A percentile compares a stretch with the other conserved stretches of the same genome.
phyloP scores from a whole-genome alignment of 2,329 filamentous ascomycete species.

The Amauroascus verrucosus region DNA sequence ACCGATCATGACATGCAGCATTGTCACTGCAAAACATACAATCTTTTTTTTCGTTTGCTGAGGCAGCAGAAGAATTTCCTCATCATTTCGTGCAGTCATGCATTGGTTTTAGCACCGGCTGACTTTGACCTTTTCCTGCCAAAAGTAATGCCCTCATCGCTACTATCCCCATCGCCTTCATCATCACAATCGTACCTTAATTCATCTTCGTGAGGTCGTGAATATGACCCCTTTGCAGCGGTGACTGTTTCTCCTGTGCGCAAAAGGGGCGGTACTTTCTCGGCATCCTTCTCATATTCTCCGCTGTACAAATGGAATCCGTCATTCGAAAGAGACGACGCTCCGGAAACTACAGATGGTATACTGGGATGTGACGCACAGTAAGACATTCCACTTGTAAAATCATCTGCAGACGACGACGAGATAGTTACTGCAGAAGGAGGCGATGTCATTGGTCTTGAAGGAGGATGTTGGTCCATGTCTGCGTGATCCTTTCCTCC shows the following conservation, averaged over 20 bases:
- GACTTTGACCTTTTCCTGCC: slow-evolving; percentile 20
- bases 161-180: slow-evolving; percentile 33
- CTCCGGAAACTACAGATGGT: slow-evolving; percentile 37
- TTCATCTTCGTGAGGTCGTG: slow-evolving; percentile 29
- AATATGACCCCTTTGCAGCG: slow-evolving; percentile 13
- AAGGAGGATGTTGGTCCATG: not conserved
- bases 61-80: not conserved
- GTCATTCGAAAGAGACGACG: slow-evolving; percentile 38
- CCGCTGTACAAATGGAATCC: slow-evolving; percentile 21
- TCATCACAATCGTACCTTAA: slow-evolving; percentile 34
- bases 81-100: slow-evolving; percentile 1
- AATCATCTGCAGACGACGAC: slow-evolving; percentile 38
- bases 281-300: slow-evolving; percentile 24
- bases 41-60: not conserved
- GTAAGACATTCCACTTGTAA: slow-evolving; percentile 39
- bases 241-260: slow-evolving; percentile 37
- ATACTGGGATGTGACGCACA: slow-evolving; percentile 41
- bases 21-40: not conserved
- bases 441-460: slow-evolving; percentile 23
- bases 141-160: slow-evolving; percentile 35
- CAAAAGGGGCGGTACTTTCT: slow-evolving; percentile 30
- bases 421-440: slow-evolving; percentile 39
- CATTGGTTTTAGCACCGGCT: not conserved
- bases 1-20: not conserved
- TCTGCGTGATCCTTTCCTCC: not conserved